A percentile compares a stretch with the other conserved stretches of the same genome.
phyloP scores from a whole-genome alignment of 768 basidiomycete genomes.

The Kondoa subrosea region DNA sequence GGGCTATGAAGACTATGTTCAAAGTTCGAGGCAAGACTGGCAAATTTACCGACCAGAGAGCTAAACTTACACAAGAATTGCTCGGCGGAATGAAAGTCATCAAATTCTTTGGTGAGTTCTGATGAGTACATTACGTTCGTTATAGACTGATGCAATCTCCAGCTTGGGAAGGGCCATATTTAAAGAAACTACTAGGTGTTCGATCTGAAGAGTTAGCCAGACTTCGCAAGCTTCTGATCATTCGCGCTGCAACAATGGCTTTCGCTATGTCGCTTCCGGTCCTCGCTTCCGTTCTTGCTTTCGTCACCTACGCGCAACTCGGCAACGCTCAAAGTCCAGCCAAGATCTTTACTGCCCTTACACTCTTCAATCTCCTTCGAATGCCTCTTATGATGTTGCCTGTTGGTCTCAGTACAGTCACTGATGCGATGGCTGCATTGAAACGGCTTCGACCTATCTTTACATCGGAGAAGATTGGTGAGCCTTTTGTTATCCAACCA shows the following conservation, averaged over 20 bases:
- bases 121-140: neutral
- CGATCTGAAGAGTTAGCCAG: constrained; percentile 55
- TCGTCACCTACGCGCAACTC: constrained; percentile 55
- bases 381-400: constrained; percentile 18
- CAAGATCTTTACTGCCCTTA: constrained; percentile 64
- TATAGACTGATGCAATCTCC: neutral
- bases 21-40: constrained; percentile 53
- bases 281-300: constrained; percentile 53
- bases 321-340: constrained; percentile 55
- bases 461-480: constrained; percentile 57
- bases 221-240: constrained; percentile 31
- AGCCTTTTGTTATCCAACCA: constrained; percentile 43
- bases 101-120: constrained; percentile 48
- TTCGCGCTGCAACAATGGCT: constrained; percentile 25
- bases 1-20: constrained; percentile 58
- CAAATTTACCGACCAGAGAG: constrained; percentile 75
- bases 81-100: constrained; percentile 77
- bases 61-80: constrained; percentile 75
- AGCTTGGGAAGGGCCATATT: constrained; percentile 42
- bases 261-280: constrained; percentile 41
- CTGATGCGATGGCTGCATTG: constrained; percentile 69
- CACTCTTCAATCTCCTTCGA: constrained; percentile 65
- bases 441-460: constrained; percentile 62
- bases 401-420: constrained; percentile 25
- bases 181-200: constrained; percentile 53